Percentiles rank a stretch among this genome's conserved stretches.
These are phyloP conservation scores for Botrytis squamosa DNA, from an alignment of 2,329 filamentous ascomycete genomes.

Conservation along the genomic window DNA sequence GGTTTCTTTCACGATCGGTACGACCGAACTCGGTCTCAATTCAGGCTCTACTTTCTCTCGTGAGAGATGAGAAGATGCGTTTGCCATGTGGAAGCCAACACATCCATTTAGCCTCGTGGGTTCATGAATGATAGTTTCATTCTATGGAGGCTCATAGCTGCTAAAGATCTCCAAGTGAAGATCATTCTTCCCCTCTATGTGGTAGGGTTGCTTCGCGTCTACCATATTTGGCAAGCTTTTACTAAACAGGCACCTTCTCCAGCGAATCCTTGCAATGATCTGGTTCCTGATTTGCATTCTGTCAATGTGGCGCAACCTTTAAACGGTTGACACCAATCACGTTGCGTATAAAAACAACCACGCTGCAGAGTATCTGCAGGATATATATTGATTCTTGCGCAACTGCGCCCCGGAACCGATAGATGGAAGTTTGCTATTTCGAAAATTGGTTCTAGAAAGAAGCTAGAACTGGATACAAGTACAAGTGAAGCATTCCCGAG, in stretches of 20 bases:
- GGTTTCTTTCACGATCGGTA: neutral
- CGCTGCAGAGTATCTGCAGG: constrained; percentile 6
- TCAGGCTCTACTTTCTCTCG: neutral
- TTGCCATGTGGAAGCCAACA: neutral
- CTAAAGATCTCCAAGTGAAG: constrained; percentile 6
- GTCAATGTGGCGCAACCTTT: constrained; percentile 12
- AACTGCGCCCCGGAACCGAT: constrained; percentile 12
- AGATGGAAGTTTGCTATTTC: constrained; percentile 6
- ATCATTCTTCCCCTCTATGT: constrained; percentile 5
- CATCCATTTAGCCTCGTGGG: neutral
- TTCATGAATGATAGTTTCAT: neutral
- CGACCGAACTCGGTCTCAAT: neutral
- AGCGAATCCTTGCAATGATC: neutral
- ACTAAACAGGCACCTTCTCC: neutral
- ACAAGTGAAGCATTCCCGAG: neutral
- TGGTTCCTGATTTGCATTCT: constrained; percentile 1
- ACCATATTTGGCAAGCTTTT: neutral
- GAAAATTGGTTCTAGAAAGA: neutral
- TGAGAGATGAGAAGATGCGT: neutral
- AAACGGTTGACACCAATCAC: neutral
- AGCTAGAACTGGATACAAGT: neutral
- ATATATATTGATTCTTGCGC: constrained; percentile 21
- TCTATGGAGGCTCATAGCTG: neutral
- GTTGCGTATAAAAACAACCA: constrained; percentile 18
- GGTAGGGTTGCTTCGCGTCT: neutral